phyloP scores from a whole-genome alignment of 306 rosid genomes.

The Pterocarpus macrocarpus region DNA sequence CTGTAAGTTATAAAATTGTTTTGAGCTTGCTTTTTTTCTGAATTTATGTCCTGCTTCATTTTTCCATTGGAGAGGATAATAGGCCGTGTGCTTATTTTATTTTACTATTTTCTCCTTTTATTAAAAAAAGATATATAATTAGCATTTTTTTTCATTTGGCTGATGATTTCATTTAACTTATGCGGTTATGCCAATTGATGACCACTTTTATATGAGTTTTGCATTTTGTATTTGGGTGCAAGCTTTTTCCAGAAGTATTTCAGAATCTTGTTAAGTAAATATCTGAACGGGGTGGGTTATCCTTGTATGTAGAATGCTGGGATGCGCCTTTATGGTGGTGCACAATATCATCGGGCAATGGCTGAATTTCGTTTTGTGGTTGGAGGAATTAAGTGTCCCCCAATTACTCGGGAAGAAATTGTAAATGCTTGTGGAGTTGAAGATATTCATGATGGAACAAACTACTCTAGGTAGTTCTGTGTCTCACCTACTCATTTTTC shows the following conservation, averaged over 20 bases:
- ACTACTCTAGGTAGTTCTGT: conserved; percentile 83
- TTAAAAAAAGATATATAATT: not conserved
- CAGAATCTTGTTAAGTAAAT: conserved; percentile 33
- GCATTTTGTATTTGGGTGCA: conserved; percentile 16
- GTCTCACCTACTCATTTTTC: conserved; percentile 19
- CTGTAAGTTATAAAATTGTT: conserved; percentile 63
- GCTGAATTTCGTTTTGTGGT: conserved; percentile 98
- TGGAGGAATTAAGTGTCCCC: conserved; percentile 98
- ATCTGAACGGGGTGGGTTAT: conserved; percentile 37
- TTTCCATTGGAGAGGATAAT: conserved; percentile 20
- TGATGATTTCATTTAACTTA: conserved; percentile 20
- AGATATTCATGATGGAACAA: conserved; percentile 98
- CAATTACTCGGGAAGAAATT: conserved; percentile 94
- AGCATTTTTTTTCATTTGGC: conserved; percentile 24
- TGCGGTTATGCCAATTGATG: not conserved
- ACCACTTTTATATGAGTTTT: conserved; percentile 23
- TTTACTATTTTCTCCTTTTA: not conserved
- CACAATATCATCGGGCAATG: conserved; percentile 99
- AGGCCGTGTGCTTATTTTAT: not conserved
- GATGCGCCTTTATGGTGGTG: conserved; percentile 99
- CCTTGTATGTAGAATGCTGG: conserved; percentile 81
- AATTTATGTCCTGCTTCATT: not conserved
- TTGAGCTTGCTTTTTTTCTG: conserved; percentile 21
- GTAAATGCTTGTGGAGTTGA: conserved; percentile 99
- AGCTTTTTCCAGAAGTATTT: conserved; percentile 15